phyloP scores from a whole-genome alignment of 2,329 filamentous ascomycete genomes.

The Xylaria sp. region DNA sequence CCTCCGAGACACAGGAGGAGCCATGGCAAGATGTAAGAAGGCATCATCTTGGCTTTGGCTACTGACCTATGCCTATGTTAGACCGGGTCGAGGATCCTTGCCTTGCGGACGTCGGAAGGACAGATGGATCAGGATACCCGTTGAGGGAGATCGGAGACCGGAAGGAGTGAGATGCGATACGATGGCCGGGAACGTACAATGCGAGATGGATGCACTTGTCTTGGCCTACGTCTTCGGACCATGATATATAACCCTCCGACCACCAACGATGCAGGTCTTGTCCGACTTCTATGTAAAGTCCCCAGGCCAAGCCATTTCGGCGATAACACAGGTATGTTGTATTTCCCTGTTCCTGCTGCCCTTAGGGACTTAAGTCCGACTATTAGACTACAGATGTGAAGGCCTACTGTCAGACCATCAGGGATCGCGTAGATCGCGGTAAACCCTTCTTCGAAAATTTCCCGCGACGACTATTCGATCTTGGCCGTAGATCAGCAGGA shows the following conservation, averaged over 20 bases:
- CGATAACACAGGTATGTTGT: background rate
- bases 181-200: background rate
- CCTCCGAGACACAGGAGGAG: constrained; percentile 20
- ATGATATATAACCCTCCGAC: background rate
- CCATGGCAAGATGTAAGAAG: background rate
- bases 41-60: constrained; percentile 7
- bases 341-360: background rate
- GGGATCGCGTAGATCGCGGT: too few relatives aligned
- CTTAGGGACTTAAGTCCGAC: too few relatives aligned
- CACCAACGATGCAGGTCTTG: background rate
- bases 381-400: too few relatives aligned
- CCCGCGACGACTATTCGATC: background rate
- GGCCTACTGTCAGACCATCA: too few relatives aligned
- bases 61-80: background rate
- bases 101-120: background rate
- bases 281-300: background rate
- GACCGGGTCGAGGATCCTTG: background rate
- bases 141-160: background rate
- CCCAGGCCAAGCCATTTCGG: background rate
- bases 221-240: background rate
- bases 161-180: background rate
- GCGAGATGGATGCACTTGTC: background rate
- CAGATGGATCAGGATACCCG: background rate
- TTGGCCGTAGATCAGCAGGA: too few relatives aligned
- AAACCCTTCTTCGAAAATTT: too few relatives aligned